These are phyloP conservation scores for Cucumis cinereus DNA, from an alignment of 306 rosid genomes.

Conservation along the genomic window DNA sequence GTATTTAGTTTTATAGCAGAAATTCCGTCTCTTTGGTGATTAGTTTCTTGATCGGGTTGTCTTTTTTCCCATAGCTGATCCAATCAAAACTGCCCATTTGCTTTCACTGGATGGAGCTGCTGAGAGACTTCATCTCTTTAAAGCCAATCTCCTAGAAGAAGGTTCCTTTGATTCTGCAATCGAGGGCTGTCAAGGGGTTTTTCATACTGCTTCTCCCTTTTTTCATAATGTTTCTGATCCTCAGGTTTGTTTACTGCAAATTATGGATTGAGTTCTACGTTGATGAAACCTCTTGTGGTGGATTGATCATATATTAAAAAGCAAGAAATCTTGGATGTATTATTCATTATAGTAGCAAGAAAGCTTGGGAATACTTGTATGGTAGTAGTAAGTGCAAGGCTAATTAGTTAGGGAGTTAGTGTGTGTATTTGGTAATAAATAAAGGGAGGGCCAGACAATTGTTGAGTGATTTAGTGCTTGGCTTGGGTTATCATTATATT, in stretches of 20 bases:
- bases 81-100: conserved; percentile 18
- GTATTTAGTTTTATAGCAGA: not conserved
- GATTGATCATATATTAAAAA: not conserved
- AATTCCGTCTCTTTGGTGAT: not conserved
- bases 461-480: too few relatives aligned
- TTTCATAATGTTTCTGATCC: conserved; percentile 5
- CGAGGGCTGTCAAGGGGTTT: conserved; percentile 22
- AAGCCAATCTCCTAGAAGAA: conserved; percentile 18
- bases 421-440: too few relatives aligned
- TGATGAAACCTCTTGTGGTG: not conserved
- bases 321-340: not conserved
- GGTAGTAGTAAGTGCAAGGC: too few relatives aligned
- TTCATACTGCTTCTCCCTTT: conserved; percentile 26
- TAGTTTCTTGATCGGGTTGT: not conserved
- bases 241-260: conserved; percentile 11
- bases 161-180: conserved; percentile 18
- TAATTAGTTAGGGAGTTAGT: too few relatives aligned
- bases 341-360: not conserved
- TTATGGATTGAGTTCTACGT: not conserved
- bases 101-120: conserved; percentile 21
- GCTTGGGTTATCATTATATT: too few relatives aligned
- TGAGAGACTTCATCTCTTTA: conserved; percentile 21
- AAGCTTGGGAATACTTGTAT: too few relatives aligned
- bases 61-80: conserved; percentile 12
- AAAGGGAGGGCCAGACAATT: too few relatives aligned